phyloP scores from a whole-genome alignment of 345 rosid species.

The Boechera retrofracta region DNA sequence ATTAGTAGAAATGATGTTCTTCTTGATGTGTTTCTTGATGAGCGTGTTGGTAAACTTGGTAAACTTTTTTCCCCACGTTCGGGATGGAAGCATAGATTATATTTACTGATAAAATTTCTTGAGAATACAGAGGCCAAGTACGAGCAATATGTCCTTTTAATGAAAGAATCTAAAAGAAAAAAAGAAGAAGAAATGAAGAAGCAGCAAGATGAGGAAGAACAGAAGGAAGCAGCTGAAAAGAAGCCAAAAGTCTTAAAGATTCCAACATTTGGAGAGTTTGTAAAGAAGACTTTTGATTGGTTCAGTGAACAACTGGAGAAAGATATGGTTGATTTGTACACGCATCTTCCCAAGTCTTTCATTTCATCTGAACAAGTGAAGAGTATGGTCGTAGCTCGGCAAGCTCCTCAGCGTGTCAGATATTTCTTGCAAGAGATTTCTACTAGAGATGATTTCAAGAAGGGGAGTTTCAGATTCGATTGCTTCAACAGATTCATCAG shows the following conservation, averaged over 20 bases:
- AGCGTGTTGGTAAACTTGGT: slow-evolving; percentile 38
- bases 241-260: not conserved
- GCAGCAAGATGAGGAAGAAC: too few relatives aligned
- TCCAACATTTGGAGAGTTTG: slow-evolving; percentile 33
- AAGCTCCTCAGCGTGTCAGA: slow-evolving; percentile 19
- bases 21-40: slow-evolving; percentile 48
- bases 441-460: not conserved
- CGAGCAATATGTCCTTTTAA: not conserved
- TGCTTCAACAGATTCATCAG: not conserved
- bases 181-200: not conserved
- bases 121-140: slow-evolving; percentile 25
- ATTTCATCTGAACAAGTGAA: slow-evolving; percentile 34
- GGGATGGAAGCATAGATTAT: slow-evolving; percentile 48
- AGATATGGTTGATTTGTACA: slow-evolving; percentile 43
- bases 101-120: slow-evolving; percentile 41
- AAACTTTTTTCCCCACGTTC: slow-evolving; percentile 17
- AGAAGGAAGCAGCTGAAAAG: not conserved
- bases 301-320: slow-evolving; percentile 20
- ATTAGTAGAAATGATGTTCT: slow-evolving; percentile 29
- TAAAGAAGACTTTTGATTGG: not conserved
- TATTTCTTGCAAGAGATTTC: slow-evolving; percentile 5
- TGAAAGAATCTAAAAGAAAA: not conserved
- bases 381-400: slow-evolving; percentile 38
- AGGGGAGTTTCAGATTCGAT: slow-evolving; percentile 3
- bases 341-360: slow-evolving; percentile 46